Evolutionary conservation across 78 protist species (phyloP), one percentile per base, ranked within the genome.

Genomic region (Acrasis kona): DNA sequence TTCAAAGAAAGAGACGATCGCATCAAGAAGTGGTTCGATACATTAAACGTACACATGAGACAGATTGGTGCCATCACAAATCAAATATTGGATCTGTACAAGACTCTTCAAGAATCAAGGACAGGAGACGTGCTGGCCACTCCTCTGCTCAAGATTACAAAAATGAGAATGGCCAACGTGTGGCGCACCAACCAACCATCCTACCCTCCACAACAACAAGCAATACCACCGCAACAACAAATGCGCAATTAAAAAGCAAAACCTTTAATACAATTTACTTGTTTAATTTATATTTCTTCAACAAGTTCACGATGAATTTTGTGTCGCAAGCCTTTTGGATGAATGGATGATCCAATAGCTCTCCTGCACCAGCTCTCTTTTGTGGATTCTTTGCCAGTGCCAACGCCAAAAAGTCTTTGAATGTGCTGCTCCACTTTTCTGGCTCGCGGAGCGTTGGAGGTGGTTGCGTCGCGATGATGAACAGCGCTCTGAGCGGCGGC

Each of bases 401-500:
- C 10, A 65, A 39, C 10, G 30, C 5, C 31, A 83, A 84, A 69
- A 95, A 95, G 75, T 89, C 83, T 30, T 61, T 10, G 68, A 95
- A 84, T n/a, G 58, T 74, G 34, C 66, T 41, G 39, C 83, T 65
- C 93, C 93, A 93, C 69, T 72, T 70, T 7, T 61, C 19, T 5
- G 61, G 80, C 27, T 85, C 80, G 67, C 72, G 69, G 40, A 93
- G 86, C 40, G 77, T 69, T 31, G 98, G 97, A 34, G 89, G 87
- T 39, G 92, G 92, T 78, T 82, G 74, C 31, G 94, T 85, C 2
- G 97, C 84, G 78, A 95, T 95, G 38, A 86, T 72, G 69, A 91
- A 92, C 65, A 95, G 82, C 0, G 96, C 98, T 28, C 94, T 68
- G 39, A 90, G 83, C 10, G 95, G 95, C 35, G 89, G 92, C 80